Percentiles rank a stretch among this genome's conserved stretches.
phyloP scores from a whole-genome alignment of 176 grass and related monocot genomes.

The Otatea glauca region DNA sequence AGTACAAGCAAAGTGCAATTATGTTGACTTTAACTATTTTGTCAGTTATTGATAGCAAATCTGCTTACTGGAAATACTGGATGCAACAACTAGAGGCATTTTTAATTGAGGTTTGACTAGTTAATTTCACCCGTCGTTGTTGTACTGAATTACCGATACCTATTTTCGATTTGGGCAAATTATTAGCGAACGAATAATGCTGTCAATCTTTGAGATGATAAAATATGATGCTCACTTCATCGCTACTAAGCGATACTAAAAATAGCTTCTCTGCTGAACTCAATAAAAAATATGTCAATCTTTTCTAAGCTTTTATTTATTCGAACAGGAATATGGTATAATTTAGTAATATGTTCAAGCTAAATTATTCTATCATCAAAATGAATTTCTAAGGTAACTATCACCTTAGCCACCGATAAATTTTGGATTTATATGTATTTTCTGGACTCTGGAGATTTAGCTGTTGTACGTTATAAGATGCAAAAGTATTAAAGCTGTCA shows the following conservation, averaged over 20 bases:
- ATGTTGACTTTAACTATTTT: constrained; percentile 29
- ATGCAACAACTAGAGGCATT: constrained; percentile 13
- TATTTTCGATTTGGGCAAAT: background rate
- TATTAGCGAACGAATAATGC: too few species aligned
- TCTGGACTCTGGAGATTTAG: too few species aligned
- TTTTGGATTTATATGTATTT: too few species aligned
- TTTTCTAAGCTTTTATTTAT: background rate
- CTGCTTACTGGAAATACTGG: constrained; percentile 32
- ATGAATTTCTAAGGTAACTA: background rate
- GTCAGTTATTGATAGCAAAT: constrained; percentile 41
- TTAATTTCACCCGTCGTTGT: background rate
- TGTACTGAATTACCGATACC: background rate
- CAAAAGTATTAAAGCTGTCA: too few species aligned
- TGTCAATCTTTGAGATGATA: constrained; percentile 1
- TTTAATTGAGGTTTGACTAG: background rate
- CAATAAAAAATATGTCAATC: background rate
- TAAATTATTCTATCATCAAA: background rate
- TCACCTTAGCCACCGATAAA: background rate
- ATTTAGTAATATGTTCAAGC: background rate
- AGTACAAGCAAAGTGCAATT: constrained; percentile 19
- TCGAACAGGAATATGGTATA: background rate
- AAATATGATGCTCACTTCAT: background rate
- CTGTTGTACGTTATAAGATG: too few species aligned
- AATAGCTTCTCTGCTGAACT: background rate
- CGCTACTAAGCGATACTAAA: too few species aligned